phyloP scores from a whole-genome alignment of 768 basidiomycete genomes.

The Exidia glandulosa region DNA sequence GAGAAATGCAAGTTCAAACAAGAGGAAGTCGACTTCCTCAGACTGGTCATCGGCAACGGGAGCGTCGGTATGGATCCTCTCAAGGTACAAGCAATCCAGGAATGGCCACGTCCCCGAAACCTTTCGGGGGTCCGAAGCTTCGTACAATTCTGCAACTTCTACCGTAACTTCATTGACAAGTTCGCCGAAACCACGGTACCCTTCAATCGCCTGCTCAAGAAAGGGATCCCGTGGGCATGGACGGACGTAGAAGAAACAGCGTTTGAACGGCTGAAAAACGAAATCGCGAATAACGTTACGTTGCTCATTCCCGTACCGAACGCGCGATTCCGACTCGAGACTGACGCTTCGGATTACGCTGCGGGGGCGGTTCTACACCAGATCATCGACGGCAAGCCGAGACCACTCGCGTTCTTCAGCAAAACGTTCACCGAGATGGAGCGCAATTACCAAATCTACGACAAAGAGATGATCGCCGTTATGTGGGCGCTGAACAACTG shows the following conservation, averaged over 20 bases:
- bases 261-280: constrained; percentile 2
- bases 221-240: neutral
- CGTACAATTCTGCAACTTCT: constrained; percentile 24
- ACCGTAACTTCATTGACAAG: too few relatives aligned
- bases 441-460: too few relatives aligned
- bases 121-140: constrained; percentile 15
- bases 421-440: neutral
- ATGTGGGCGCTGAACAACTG: too few relatives aligned
- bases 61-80: constrained; percentile 20
- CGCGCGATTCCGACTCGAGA: neutral
- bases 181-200: constrained; percentile 22
- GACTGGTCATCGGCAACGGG: constrained; percentile 23
- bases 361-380: constrained; percentile 11
- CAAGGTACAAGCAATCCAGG: constrained; percentile 19
- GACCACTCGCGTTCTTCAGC: neutral
- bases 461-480: too few relatives aligned
- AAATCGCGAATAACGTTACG: neutral
- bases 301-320: neutral
- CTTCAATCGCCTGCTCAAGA: constrained; percentile 14
- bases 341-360: constrained; percentile 10
- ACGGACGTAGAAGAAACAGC: neutral
- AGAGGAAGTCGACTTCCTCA: constrained; percentile 20
- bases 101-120: constrained; percentile 18
- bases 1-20: constrained; percentile 18
- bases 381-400: neutral